These are phyloP conservation scores for Pichia inconspicua DNA, from an alignment of 1,139 yeast genomes.

Conservation along the genomic window DNA sequence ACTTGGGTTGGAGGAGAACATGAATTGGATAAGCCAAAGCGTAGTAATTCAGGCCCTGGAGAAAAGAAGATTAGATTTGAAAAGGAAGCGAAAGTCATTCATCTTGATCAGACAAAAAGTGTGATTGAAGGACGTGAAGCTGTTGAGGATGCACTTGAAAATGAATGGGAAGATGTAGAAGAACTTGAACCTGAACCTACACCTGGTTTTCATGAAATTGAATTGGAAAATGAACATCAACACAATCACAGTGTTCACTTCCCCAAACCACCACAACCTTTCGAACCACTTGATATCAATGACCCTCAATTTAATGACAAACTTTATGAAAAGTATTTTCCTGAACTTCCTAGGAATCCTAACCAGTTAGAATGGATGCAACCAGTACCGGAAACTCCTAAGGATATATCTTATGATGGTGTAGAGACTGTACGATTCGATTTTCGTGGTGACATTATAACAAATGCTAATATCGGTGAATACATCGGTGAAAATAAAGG, in stretches of 20 bases:
- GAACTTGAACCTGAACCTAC: constrained; percentile 17
- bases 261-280: constrained; percentile 38
- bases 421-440: constrained; percentile 76
- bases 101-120: constrained; percentile 31
- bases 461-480: constrained; percentile 32
- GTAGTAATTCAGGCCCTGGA: neutral
- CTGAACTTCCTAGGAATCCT: constrained; percentile 79
- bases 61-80: constrained; percentile 34
- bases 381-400: constrained; percentile 35
- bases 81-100: constrained; percentile 36
- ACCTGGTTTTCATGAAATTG: neutral
- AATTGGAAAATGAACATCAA: neutral
- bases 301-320: constrained; percentile 75
- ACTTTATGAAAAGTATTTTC: constrained; percentile 78
- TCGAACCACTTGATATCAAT: constrained; percentile 43
- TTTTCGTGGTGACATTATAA: constrained; percentile 70
- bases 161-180: constrained; percentile 28
- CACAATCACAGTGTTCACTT: constrained; percentile 45
- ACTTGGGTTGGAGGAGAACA: constrained; percentile 64
- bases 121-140: constrained; percentile 7
- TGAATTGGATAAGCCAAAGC: constrained; percentile 4
- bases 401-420: constrained; percentile 43
- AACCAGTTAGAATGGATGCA: constrained; percentile 89
- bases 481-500: constrained; percentile 48
- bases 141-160: constrained; percentile 11